These are phyloP conservation scores for Oemleria cerasiformis DNA, from an alignment of 306 rosid species.

Conservation along the genomic window DNA sequence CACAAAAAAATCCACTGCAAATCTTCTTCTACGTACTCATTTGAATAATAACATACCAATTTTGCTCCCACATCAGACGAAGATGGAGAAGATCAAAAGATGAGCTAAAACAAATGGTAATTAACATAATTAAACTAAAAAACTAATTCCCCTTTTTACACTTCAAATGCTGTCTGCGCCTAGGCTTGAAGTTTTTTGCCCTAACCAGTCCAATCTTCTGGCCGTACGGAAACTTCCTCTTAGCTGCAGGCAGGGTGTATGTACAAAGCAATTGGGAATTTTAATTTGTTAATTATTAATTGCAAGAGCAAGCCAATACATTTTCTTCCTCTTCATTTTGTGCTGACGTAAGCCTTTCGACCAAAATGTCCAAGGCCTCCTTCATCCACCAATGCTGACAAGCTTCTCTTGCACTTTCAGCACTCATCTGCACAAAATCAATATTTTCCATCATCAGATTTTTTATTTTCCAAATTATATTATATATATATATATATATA, in stretches of 20 bases:
- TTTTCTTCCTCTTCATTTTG: slow-evolving; percentile 19
- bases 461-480: too few species aligned
- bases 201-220: slow-evolving; percentile 7
- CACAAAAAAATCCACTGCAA: too few species aligned
- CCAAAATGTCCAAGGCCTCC: slow-evolving; percentile 86
- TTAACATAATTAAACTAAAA: background rate
- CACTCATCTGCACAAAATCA: slow-evolving; percentile 53
- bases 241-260: background rate
- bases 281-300: slow-evolving; percentile 1
- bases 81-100: background rate
- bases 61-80: background rate
- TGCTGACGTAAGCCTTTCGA: slow-evolving; percentile 47
- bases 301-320: slow-evolving; percentile 25
- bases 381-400: slow-evolving; percentile 99
- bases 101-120: background rate
- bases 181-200: background rate
- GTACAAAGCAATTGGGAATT: slow-evolving; percentile 4
- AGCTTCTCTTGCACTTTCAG: slow-evolving; percentile 68
- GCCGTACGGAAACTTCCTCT: slow-evolving; percentile 31
- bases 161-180: background rate
- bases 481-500: too few species aligned
- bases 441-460: background rate
- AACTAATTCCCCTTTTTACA: background rate
- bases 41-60: too few species aligned
- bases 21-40: too few species aligned